Percentiles rank a stretch among this genome's conserved stretches.
These are phyloP conservation scores for Oryza coarctata DNA, from an alignment of 176 grass and related monocot genomes.

Conservation along the genomic window DNA sequence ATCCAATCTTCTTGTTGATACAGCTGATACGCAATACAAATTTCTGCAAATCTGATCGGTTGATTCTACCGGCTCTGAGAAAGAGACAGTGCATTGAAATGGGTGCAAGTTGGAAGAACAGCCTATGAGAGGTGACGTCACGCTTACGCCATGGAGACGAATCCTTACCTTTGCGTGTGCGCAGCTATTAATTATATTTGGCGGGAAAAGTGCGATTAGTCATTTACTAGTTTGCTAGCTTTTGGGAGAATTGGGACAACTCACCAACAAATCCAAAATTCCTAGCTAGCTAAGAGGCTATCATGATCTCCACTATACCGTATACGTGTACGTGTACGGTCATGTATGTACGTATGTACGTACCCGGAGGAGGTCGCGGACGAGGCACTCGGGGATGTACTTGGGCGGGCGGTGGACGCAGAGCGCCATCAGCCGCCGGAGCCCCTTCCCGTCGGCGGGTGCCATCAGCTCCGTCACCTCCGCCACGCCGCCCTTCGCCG, in stretches of 20 bases:
- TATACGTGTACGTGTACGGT: neutral
- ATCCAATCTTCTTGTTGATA: neutral
- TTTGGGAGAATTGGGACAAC: neutral
- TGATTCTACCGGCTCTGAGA: too few species aligned
- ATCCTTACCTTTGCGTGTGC: neutral
- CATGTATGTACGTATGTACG: neutral
- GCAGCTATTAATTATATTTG: neutral
- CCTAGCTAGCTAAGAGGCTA: neutral
- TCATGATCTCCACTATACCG: neutral
- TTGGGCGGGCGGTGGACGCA: conserved; percentile 49
- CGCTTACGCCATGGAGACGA: neutral
- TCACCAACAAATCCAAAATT: neutral
- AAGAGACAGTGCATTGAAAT: too few species aligned
- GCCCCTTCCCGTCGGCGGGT: conserved; percentile 40
- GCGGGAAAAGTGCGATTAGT: neutral
- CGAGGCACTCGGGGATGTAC: conserved; percentile 72
- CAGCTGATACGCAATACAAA: too few species aligned
- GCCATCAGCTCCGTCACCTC: conserved; percentile 54
- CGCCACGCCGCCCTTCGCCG: conserved; percentile 51
- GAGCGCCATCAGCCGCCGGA: conserved; percentile 53
- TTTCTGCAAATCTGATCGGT: neutral
- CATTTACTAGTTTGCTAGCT: too few species aligned
- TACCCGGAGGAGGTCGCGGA: conserved; percentile 64
- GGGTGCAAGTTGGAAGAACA: too few species aligned
- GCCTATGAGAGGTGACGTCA: neutral